Conservation (phyloP, 805 yeast genomes). For the Pichia rugopelliculosa region DNA sequence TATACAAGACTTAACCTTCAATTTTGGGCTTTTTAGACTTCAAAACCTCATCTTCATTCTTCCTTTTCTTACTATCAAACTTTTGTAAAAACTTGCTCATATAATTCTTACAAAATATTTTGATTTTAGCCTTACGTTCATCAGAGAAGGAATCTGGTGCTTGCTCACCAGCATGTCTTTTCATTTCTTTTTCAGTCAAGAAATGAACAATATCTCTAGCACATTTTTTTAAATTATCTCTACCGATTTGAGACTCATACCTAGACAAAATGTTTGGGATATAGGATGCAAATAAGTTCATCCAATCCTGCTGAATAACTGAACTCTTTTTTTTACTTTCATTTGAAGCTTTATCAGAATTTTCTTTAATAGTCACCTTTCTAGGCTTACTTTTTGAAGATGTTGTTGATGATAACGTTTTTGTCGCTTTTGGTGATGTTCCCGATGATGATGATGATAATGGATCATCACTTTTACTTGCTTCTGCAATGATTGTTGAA, state of each 20-base stretch:
- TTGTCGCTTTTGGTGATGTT: constrained; percentile 2
- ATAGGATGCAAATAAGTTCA: constrained; percentile 51
- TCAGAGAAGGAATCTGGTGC: constrained; percentile 53
- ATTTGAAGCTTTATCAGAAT: constrained; percentile 25
- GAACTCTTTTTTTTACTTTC: neutral
- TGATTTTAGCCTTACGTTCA: constrained; percentile 65
- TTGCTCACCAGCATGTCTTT: constrained; percentile 31
- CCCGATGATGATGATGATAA: neutral
- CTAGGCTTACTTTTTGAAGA: neutral
- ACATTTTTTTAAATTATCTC: constrained; percentile 65
- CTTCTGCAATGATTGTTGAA: constrained; percentile 24
- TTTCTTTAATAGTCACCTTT: constrained; percentile 4
- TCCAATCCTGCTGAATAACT: constrained; percentile 30
- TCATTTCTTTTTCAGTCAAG: constrained; percentile 62
- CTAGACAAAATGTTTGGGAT: constrained; percentile 75
- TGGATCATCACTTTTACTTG: constrained; percentile 6
- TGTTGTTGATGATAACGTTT: neutral
- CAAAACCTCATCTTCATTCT: constrained; percentile 8
- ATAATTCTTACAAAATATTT: constrained; percentile 51
- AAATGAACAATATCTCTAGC: constrained; percentile 70
- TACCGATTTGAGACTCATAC: constrained; percentile 59
- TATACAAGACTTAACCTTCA: neutral
- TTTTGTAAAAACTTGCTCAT: constrained; percentile 60
- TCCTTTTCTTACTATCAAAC: constrained; percentile 33
- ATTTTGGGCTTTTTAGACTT: neutral